Evolutionary conservation across 2,329 filamentous ascomycete genomes (phyloP).

Genomic region (Hypocreales sp.): DNA sequence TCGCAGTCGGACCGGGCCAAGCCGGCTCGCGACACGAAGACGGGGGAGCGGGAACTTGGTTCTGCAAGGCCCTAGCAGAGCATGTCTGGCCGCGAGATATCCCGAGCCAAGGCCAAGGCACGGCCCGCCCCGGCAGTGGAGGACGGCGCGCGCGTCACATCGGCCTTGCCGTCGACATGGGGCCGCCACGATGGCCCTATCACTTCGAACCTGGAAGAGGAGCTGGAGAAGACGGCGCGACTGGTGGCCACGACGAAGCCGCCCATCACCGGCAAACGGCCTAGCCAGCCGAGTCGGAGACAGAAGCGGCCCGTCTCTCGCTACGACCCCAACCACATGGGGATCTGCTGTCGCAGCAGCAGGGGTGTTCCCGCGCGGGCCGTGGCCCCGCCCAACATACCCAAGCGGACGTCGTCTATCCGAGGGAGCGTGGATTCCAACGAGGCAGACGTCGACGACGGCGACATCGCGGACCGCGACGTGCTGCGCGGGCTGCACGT

Average conservation of each 20-base stretch:
- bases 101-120: background rate
- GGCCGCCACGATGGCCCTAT: background rate
- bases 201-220: conserved; percentile 1
- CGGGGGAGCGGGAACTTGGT: background rate
- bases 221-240: conserved; percentile 1
- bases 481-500: conserved; percentile 39
- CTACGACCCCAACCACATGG: conserved; percentile 8
- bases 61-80: background rate
- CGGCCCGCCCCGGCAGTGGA: background rate
- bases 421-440: conserved; percentile 7
- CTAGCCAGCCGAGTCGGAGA: background rate
- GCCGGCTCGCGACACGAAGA: background rate
- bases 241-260: background rate
- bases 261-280: background rate
- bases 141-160: background rate
- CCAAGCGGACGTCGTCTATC: conserved; percentile 20
- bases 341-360: conserved; percentile 12
- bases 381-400: conserved; percentile 17
- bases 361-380: conserved; percentile 10
- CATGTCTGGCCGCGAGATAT: background rate
- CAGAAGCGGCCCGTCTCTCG: conserved; percentile 1
- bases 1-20: background rate
- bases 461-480: conserved; percentile 29
- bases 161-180: conserved; percentile 1
- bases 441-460: conserved; percentile 17